Evolutionary conservation across 1,284 basidiomycete species (phyloP), one percentile per base, ranked within the genome.

Genomic region (Cryptococcus sp.): DNA sequence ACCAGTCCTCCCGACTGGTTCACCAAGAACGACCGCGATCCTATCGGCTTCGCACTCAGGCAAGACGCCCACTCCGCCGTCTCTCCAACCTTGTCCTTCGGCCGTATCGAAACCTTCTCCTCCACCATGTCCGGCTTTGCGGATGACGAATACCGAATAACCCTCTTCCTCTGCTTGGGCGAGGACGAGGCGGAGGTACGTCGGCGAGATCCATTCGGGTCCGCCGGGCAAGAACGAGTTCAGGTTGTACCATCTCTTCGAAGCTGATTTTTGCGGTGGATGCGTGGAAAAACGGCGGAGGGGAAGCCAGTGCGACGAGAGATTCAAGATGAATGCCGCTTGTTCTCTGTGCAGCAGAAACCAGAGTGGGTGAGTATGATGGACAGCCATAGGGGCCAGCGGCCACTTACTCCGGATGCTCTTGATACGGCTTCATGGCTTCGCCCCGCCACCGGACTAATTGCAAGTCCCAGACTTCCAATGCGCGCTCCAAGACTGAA

Each of bases 111-210:
- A 54, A 16, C 61, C 68, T 31, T 66, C 70, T n/a, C 50, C 56
- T 1, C 52, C 59, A 16, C 50, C 64, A 3, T 27, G 42, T 4
- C 64, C 66, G 1, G 69, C 65, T 46, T 64, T 65, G 13, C 84
- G 80, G 0, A 95, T 86, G 4, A 82, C 90, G 67, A 96, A 96
- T 22, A 93, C 88, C 19, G 91, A 93, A 77, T 95, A 96, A 0
- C 93, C 93, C 74, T 93, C 89, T 38, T 83, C 74, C 75, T 95
- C 93, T 16, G 91, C 89, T 77, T 95, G 90, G 56, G 90, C 86
- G 42, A 97, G 80, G 47, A 91, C 86, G 86, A 95, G 88, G 54
- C 86, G 86, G 3, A 97, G 84, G 77, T 92, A 93, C 1, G 86
- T 85, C 61, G 86, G 87, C 23, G 88, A 84, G 47, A 97, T 84